A percentile compares a stretch with the other conserved stretches of the same genome.
phyloP scores from a whole-genome alignment of 1,284 basidiomycete genomes.

The Xerocomus nothofagi region DNA sequence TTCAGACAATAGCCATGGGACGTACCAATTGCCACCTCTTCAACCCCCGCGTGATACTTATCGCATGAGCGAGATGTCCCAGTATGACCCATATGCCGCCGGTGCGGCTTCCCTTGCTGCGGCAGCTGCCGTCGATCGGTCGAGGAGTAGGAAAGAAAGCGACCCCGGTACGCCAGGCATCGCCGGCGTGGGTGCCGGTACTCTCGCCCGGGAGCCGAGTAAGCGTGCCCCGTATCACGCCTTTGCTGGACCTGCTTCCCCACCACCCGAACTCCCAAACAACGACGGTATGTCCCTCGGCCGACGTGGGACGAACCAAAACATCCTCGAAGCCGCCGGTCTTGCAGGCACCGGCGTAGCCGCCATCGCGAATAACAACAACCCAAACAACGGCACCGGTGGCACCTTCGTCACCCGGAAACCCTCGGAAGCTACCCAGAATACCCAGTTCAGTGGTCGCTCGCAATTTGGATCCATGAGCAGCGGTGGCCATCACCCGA shows the following conservation, averaged over 20 bases:
- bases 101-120: conserved; percentile 45
- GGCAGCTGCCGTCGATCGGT: conserved; percentile 20
- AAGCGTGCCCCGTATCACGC: conserved; percentile 48
- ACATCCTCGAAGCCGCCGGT: conserved; percentile 33
- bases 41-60: conserved; percentile 42
- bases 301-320: conserved; percentile 22
- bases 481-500: conserved; percentile 16
- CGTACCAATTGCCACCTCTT: conserved; percentile 54
- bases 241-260: conserved; percentile 39
- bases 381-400: conserved; percentile 1
- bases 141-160: conserved; percentile 36
- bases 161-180: conserved; percentile 39
- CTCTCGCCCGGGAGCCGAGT: conserved; percentile 39
- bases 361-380: conserved; percentile 9
- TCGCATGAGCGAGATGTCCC: conserved; percentile 51
- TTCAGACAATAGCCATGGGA: conserved; percentile 65
- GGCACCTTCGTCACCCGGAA: conserved; percentile 17
- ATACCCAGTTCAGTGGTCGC: conserved; percentile 24
- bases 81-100: conserved; percentile 40
- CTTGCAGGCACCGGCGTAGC: conserved; percentile 21
- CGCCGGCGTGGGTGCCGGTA: conserved; percentile 38
- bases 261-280: conserved; percentile 13
- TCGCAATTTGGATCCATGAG: conserved; percentile 27
- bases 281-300: conserved; percentile 13
- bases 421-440: conserved; percentile 27